Evolutionary conservation across 2,329 filamentous ascomycete genomes (phyloP).

Genomic region (Fusarium sp.): DNA sequence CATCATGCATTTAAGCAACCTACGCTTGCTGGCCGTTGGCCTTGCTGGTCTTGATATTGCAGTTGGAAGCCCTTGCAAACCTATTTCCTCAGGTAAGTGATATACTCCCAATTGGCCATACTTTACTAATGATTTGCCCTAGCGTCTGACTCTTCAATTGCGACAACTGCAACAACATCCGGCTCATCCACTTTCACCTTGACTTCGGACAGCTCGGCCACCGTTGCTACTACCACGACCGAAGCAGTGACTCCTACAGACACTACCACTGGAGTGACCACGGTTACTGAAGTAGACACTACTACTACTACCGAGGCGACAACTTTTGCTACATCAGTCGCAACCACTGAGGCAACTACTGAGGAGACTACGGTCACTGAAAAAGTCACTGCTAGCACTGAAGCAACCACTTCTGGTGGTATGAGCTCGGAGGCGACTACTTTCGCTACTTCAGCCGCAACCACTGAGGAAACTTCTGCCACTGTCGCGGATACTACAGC

Average conservation of each 20-base stretch:
- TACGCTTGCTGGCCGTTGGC: neutral
- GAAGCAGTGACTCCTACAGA: neutral
- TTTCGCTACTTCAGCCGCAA: neutral
- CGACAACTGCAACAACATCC: neutral
- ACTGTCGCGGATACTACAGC: accelerated
- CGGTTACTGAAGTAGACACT: neutral
- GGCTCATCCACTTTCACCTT: neutral
- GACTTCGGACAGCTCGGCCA: neutral
- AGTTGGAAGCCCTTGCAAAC: neutral
- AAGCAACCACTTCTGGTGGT: neutral
- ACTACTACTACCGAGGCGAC: neutral
- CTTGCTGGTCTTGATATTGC: neutral
- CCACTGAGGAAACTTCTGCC: neutral
- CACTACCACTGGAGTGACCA: neutral
- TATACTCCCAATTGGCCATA: accelerated
- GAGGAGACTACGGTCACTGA: neutral
- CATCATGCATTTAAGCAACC: neutral
- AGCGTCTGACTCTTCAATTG: neutral
- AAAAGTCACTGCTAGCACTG: neutral
- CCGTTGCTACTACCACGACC: neutral
- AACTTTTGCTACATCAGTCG: neutral
- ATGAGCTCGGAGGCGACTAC: neutral
- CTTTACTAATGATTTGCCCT: neutral
- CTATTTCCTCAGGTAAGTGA: neutral
- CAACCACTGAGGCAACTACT: neutral